Conservation (phyloP, 768 basidiomycete species). For the Mycena rebaudengoi region DNA sequence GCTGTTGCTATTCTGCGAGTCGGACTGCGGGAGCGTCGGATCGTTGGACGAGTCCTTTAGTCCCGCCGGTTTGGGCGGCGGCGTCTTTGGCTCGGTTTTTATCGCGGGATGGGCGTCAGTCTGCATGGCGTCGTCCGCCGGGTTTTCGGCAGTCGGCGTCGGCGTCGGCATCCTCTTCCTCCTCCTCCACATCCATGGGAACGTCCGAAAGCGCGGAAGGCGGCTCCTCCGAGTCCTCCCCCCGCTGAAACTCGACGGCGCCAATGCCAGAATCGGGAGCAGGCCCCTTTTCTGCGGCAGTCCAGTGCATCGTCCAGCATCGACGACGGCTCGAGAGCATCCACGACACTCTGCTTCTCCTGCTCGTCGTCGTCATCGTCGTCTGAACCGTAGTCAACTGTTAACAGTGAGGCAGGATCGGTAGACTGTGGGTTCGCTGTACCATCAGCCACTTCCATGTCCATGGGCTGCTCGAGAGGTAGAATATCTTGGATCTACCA, state of each 20-base stretch:
- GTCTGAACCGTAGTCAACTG: slow-evolving; percentile 67
- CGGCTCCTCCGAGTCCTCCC: slow-evolving; percentile 66
- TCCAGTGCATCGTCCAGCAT: slow-evolving; percentile 69
- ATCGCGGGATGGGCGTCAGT: slow-evolving; percentile 22
- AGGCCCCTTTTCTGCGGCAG: slow-evolving; percentile 43
- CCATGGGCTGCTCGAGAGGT: slow-evolving; percentile 30
- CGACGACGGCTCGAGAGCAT: slow-evolving; percentile 63
- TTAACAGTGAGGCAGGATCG: slow-evolving; percentile 42
- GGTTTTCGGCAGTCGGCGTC: slow-evolving; percentile 13
- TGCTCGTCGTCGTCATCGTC: slow-evolving; percentile 70
- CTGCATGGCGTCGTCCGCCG: slow-evolving; percentile 34
- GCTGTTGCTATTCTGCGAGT: slow-evolving; percentile 47
- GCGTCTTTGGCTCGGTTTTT: slow-evolving; percentile 5
- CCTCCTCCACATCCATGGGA: slow-evolving; percentile 39
- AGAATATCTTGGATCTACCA: slow-evolving; percentile 26
- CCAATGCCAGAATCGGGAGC: slow-evolving; percentile 27
- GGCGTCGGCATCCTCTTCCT: slow-evolving; percentile 18
- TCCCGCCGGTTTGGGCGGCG: slow-evolving; percentile 33
- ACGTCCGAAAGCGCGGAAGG: slow-evolving; percentile 40
- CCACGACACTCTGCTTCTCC: slow-evolving; percentile 62
- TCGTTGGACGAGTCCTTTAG: slow-evolving; percentile 67
- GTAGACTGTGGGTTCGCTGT: slow-evolving; percentile 11
- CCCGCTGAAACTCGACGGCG: slow-evolving; percentile 33
- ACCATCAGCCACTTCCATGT: slow-evolving; percentile 32
- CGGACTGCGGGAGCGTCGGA: slow-evolving; percentile 57